Evolutionary conservation across 176 grass and related monocot genomes (phyloP).

Genomic region (Oryza punctata): DNA sequence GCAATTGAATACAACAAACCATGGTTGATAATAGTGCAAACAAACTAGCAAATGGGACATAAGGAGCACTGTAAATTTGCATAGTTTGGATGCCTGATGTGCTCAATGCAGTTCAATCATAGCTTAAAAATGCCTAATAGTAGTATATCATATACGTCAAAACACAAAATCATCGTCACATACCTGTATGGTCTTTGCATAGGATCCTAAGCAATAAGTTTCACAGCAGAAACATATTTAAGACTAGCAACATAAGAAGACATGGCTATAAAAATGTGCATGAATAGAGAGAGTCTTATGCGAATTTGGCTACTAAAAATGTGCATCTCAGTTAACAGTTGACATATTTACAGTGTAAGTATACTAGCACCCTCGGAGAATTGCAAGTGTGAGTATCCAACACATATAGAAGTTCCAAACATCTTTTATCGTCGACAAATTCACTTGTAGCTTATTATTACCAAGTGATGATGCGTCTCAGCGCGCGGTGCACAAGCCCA

Average conservation of each 20-base stretch:
- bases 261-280: background rate
- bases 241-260: background rate
- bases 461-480: background rate
- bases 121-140: background rate
- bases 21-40: background rate
- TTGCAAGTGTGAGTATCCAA: background rate
- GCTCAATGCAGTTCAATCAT: background rate
- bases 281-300: background rate
- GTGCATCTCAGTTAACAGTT: background rate
- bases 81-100: background rate
- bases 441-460: background rate
- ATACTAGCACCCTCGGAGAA: background rate
- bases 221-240: background rate
- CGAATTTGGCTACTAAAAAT: background rate
- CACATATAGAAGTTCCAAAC: background rate
- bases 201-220: slow-evolving; percentile 2
- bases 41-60: background rate
- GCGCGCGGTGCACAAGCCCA: too few species aligned
- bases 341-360: background rate
- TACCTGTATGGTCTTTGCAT: background rate
- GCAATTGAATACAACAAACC: background rate
- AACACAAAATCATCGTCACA: background rate
- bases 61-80: background rate
- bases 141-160: background rate
- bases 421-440: background rate